Base-by-base conservation (phyloP, 257 asterid genomes). In the Perilla frutescens region DNA sequence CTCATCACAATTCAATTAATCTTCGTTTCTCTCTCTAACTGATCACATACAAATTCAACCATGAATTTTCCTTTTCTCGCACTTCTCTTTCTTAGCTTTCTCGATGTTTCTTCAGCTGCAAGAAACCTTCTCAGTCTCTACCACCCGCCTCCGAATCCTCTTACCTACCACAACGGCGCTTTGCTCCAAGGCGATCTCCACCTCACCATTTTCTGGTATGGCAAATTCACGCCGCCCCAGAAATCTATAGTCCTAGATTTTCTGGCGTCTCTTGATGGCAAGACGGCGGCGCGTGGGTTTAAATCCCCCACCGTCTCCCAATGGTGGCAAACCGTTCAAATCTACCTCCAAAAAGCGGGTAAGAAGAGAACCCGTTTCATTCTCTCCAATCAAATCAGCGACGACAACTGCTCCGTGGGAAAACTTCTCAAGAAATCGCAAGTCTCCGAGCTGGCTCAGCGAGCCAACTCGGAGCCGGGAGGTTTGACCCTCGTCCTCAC, bases 261-360 rank as follows among this genome's bases (percentile, higher is more conserved):
- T 40, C 53, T 75, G 15, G 6, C 39, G 6, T 56, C 86, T n/a
- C 54, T 78, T 5, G 41, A 50, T 29, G 68, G 40, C 7, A 11
- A 47, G 1, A 36, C 9, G 1, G 71, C 56, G 62, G 5, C 55
- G 8, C 20, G 26, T 20, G 26, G 53, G 61, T 4, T 20, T 1
- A 20, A 74, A n/a, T n/a, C 48, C 2, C 76, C 83, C 11, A 45
- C 83, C 2, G 74, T 68, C 34, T 74, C 79, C 12, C 48, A 55
- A 0, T 81, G 86, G 86, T 81, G 86, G 86, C 48, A 49, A n/a
- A 81, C 66, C 11, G 31, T 79, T 41, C 74, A 57, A n/a, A 60
- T 4, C 6, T 78, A 81, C 39, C 36, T 81, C 29, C 50, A 63
- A 20, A 81, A 62, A 15, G 80, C 71, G 3, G 79, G 84, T 14